Percentiles rank a stretch among this genome's conserved stretches.
These are phyloP conservation scores for Pittosporum tobira DNA, from an alignment of 129 eudicot genomes.

Conservation along the genomic window DNA sequence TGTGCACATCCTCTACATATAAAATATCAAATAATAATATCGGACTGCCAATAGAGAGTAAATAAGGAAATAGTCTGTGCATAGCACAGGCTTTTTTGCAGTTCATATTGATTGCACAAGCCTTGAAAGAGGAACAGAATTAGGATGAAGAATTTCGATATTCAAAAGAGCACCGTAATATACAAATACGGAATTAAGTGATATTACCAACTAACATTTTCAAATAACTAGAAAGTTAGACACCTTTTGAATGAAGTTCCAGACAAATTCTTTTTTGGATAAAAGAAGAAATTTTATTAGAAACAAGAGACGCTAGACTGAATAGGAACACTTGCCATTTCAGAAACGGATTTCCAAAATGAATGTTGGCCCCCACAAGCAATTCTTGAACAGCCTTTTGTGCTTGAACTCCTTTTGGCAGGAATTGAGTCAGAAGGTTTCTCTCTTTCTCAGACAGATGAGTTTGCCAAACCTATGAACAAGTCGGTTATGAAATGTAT, in stretches of 20 bases:
- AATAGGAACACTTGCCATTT: conserved; percentile 49
- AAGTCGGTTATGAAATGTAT: no score
- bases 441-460: conserved; percentile 65
- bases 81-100: no score
- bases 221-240: background rate
- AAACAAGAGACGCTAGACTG: background rate
- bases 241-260: background rate
- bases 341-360: conserved; percentile 68
- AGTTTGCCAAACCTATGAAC: conserved; percentile 74
- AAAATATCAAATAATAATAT: no score
- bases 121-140: no score
- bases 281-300: no score
- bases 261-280: background rate
- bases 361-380: conserved; percentile 62
- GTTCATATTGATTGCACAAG: no score
- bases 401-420: conserved; percentile 55
- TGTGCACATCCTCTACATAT: no score
- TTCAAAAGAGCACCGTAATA: no score
- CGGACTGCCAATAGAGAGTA: no score
- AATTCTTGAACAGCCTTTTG: conserved; percentile 48
- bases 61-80: no score
- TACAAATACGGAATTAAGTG: no score
- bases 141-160: no score
- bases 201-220: background rate
- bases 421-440: conserved; percentile 56